Percentiles rank a stretch among this genome's conserved stretches.
phyloP scores from a whole-genome alignment of 805 yeast genomes.

The Spathaspora gorwiae region DNA sequence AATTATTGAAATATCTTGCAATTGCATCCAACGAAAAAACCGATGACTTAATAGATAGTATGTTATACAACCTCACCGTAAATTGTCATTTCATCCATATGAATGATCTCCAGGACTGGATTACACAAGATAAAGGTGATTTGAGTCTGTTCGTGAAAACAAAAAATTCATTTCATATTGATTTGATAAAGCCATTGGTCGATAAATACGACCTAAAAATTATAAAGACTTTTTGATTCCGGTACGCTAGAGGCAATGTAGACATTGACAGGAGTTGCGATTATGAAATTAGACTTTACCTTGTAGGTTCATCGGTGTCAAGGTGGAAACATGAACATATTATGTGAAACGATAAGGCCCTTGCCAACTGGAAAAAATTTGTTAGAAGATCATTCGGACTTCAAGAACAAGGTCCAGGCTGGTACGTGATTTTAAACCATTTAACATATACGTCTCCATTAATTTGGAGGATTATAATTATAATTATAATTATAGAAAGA shows the following conservation, averaged over 20 bases:
- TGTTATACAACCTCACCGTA: conserved; percentile 29
- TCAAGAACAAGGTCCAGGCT: too few relatives aligned
- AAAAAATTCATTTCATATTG: conserved; percentile 15
- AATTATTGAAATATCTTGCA: conserved; percentile 4
- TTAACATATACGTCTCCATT: too few relatives aligned
- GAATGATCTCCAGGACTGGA: conserved; percentile 9
- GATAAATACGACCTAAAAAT: conserved; percentile 10
- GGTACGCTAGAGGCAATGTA: neutral
- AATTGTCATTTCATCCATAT: conserved; percentile 19
- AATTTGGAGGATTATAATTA: too few relatives aligned
- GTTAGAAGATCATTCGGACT: too few relatives aligned
- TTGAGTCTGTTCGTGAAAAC: conserved; percentile 20
- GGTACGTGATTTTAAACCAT: too few relatives aligned
- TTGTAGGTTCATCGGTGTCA: too few relatives aligned
- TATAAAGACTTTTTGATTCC: neutral
- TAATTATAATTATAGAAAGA: too few relatives aligned
- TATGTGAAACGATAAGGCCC: too few relatives aligned
- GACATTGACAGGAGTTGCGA: neutral
- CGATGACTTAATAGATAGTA: conserved; percentile 40
- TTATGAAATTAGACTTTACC: neutral
- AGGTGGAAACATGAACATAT: too few relatives aligned
- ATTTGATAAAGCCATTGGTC: conserved; percentile 12
- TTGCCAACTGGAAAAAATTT: too few relatives aligned
- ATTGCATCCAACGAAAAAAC: conserved; percentile 17
- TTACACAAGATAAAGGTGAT: conserved; percentile 15